phyloP scores from a whole-genome alignment of 2,329 filamentous ascomycete species.

The Daldinia sp. region DNA sequence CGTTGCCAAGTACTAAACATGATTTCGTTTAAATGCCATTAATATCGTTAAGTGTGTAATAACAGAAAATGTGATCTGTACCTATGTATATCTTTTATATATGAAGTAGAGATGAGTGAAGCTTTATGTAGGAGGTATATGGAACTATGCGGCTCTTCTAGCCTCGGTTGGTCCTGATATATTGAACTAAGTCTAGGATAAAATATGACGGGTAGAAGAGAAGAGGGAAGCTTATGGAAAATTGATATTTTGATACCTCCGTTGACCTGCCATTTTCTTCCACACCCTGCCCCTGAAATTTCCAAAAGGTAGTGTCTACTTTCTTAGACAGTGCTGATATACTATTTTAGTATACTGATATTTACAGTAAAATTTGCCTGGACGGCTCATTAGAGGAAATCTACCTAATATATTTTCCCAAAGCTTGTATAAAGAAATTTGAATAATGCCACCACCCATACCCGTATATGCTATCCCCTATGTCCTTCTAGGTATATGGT shows the following conservation, averaged over 20 bases:
- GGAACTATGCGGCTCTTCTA: background rate
- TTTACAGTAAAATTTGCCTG: background rate
- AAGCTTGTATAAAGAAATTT: conserved; percentile 16
- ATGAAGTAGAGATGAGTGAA: too few relatives aligned
- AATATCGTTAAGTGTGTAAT: too few relatives aligned
- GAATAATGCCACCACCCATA: conserved; percentile 8
- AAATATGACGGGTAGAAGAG: background rate
- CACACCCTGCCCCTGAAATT: background rate
- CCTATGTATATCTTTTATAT: too few relatives aligned
- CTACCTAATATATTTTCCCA: background rate
- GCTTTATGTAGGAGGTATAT: background rate
- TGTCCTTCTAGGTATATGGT: conserved; percentile 3
- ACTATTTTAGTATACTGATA: background rate
- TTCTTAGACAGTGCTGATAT: background rate
- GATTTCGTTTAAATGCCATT: too few relatives aligned
- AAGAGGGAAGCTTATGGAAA: background rate
- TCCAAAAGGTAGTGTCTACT: background rate
- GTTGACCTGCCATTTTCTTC: background rate
- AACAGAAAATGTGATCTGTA: too few relatives aligned
- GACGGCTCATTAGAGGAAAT: conserved; percentile 10
- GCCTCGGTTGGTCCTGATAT: background rate
- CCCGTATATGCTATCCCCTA: background rate
- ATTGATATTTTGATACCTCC: background rate
- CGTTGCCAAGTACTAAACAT: too few relatives aligned
- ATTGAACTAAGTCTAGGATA: background rate